Evolutionary conservation across 371 early-diverging fungal genomes (phyloP), one percentile per base, ranked within the genome.

Genomic region (Chytridium lagenaria): DNA sequence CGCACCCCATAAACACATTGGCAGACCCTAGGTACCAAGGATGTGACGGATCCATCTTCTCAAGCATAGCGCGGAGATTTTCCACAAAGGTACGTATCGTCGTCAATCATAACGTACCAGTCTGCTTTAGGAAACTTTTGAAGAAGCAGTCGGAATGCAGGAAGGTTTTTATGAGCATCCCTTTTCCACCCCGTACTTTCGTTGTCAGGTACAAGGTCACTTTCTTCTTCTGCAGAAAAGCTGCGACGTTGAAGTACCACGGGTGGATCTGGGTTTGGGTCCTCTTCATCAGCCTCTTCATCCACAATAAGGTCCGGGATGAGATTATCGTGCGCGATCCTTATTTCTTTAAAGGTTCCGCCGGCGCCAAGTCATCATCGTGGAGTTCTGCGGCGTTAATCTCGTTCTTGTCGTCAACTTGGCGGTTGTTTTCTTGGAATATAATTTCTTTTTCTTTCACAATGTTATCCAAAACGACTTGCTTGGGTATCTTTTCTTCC

Each of bases 71-170:
- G 16, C 68, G 40, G 37, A 87, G 74, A 63, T 82, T 84, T 39
- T 84, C 81, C 44, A 80, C 40, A 49, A 83, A 77, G 65, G 64
- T 85, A 87, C 0, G 86, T 80, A 70, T 87, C 88, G 70, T 87
- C 88, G 71, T 87, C 88, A 44, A 85, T 67, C 85, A 87, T 86
- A 39, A 87, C 19, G 55, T 80, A 86, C 88, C 88, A 87, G 22
- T 82, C 75, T 22, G 85, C 84, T 50, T 85, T 69, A 15, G 88
- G 86, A 68, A 71, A 84, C 30, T 40, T 39, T 3, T 73, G 44
- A 52, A 72, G 76, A 19, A 86, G 72, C 36, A 72, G 64, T 22
- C 78, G 77, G 69, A 83, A 81, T 0, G 80, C 86, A 31, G 88
- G 86, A 5, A 87, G 71, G 74, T 86, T 86, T 67, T 87, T 87